phyloP scores from a whole-genome alignment of 768 basidiomycete genomes.

The Suillus tomentosus region DNA sequence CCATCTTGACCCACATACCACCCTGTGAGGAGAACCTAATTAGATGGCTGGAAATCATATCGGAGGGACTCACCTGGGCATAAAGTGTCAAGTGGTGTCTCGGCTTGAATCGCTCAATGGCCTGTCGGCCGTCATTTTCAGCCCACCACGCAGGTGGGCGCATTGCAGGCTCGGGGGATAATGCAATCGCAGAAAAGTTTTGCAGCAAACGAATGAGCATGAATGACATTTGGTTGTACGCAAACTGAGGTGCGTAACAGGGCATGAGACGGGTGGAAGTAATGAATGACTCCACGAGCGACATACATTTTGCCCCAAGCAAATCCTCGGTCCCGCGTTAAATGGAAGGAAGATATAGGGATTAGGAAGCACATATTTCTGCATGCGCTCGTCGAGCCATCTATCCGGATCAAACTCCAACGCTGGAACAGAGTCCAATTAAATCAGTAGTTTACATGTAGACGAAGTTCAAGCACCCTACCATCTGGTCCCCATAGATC shows the following conservation, averaged over 20 bases:
- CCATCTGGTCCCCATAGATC: conserved; percentile 41
- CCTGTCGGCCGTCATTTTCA: conserved; percentile 24
- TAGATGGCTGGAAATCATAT: neutral
- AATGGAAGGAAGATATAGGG: conserved; percentile 45
- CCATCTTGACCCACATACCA: conserved; percentile 49
- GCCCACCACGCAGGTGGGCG: conserved; percentile 31
- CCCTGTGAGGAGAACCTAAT: conserved; percentile 30
- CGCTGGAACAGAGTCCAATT: conserved; percentile 13
- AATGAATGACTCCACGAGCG: conserved; percentile 18
- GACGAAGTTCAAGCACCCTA: conserved; percentile 6
- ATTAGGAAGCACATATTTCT: conserved; percentile 37
- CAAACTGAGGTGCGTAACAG: conserved; percentile 28
- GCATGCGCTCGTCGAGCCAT: conserved; percentile 40
- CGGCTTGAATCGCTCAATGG: conserved; percentile 28
- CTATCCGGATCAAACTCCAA: conserved; percentile 41
- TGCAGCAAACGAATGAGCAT: conserved; percentile 32
- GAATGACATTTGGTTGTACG: conserved; percentile 35
- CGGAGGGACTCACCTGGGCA: conserved; percentile 35
- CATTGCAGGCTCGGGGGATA: conserved; percentile 24
- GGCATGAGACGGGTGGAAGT: conserved; percentile 10
- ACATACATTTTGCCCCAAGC: conserved; percentile 35
- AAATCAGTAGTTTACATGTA: neutral
- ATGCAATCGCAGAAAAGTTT: conserved; percentile 28
- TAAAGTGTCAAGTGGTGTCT: conserved; percentile 33
- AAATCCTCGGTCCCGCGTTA: conserved; percentile 42